Percentiles rank a stretch among this genome's conserved stretches.
These are phyloP conservation scores for Suillus subaureus DNA, from an alignment of 768 basidiomycete genomes.

Conservation along the genomic window DNA sequence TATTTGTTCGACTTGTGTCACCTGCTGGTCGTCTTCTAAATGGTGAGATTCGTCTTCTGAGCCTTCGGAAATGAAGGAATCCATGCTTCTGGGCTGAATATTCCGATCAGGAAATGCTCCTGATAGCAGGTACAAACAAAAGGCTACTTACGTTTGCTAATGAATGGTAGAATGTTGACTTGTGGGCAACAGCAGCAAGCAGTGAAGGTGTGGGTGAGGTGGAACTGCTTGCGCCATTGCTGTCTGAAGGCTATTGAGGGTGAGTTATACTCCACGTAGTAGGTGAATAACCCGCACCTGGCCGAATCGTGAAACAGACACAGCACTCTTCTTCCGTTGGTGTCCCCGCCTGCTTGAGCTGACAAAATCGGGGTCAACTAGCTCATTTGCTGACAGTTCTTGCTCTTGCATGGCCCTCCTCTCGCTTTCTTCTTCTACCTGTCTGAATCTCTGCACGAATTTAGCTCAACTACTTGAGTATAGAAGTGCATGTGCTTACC, in stretches of 20 bases:
- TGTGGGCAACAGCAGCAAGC: slow-evolving; percentile 43
- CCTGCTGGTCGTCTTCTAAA: slow-evolving; percentile 46
- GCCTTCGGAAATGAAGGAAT: slow-evolving; percentile 45
- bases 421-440: slow-evolving; percentile 60
- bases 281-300: slow-evolving; percentile 42
- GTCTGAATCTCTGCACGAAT: slow-evolving; percentile 53
- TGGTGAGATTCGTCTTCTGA: slow-evolving; percentile 36
- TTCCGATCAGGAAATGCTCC: slow-evolving; percentile 15
- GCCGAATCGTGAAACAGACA: slow-evolving; percentile 64
- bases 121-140: slow-evolving; percentile 8
- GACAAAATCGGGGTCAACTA: slow-evolving; percentile 21
- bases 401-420: slow-evolving; percentile 44
- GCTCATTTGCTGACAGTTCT: slow-evolving; percentile 18
- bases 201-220: slow-evolving; percentile 32
- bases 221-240: slow-evolving; percentile 25
- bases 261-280: slow-evolving; percentile 9
- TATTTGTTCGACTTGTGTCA: slow-evolving; percentile 52
- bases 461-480: not conserved
- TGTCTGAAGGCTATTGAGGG: slow-evolving; percentile 18
- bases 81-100: slow-evolving; percentile 45
- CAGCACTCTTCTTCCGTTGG: slow-evolving; percentile 45
- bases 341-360: slow-evolving; percentile 31
- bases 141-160: slow-evolving; percentile 41
- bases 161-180: slow-evolving; percentile 49
- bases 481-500: slow-evolving; percentile 19